Percentiles rank a stretch among this genome's conserved stretches.
Evolutionary conservation across 2,329 filamentous ascomycete species (phyloP).

Genomic region (Fusarium drepaniforme): DNA sequence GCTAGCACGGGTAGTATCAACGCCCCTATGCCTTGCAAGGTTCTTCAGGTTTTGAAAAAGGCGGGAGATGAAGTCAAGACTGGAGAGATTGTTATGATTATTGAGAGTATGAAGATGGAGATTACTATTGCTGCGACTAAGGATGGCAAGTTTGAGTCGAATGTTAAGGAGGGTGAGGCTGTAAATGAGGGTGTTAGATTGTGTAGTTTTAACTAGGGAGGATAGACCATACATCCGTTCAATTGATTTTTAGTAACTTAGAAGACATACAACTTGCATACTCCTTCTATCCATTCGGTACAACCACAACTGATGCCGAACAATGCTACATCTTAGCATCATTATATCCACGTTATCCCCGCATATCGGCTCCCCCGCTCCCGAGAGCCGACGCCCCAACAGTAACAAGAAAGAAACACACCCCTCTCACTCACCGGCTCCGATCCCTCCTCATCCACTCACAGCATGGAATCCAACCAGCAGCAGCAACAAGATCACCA

Average conservation of each 20-base stretch:
- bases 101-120: constrained; percentile 47
- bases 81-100: constrained; percentile 38
- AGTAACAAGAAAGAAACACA: constrained; percentile 3
- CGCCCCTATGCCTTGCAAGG: constrained; percentile 44
- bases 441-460: constrained; percentile 29
- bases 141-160: constrained; percentile 21
- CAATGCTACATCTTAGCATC: background rate
- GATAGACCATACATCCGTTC: background rate
- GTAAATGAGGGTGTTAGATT: constrained; percentile 19
- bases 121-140: constrained; percentile 28
- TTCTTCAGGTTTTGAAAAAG: constrained; percentile 31
- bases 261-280: background rate
- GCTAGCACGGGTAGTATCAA: constrained; percentile 11
- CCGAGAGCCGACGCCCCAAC: constrained; percentile 20
- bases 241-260: background rate
- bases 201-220: background rate
- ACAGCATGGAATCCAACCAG: constrained; percentile 18
- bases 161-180: constrained; percentile 26
- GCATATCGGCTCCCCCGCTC: background rate
- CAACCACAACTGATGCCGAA: background rate
- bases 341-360: constrained; percentile 5
- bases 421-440: constrained; percentile 21
- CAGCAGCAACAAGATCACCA: background rate
- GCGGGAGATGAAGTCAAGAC: constrained; percentile 30
- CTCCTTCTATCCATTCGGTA: background rate